These are phyloP conservation scores for Pseudogymnoascus sp. DNA, from an alignment of 2,329 filamentous ascomycete species.

Conservation along the genomic window DNA sequence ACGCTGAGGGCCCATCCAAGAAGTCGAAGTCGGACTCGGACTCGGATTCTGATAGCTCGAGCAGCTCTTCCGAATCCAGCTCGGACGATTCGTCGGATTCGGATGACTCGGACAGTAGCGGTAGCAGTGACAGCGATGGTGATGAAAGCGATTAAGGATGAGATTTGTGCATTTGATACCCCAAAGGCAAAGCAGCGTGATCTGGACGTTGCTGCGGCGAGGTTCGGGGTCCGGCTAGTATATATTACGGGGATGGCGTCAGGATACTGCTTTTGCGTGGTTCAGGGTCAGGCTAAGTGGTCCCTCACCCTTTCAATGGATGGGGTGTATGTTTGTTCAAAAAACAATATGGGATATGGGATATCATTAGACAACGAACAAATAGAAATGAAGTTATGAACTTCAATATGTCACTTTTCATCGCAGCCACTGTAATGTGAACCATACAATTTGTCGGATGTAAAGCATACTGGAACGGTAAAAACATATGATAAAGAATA, in stretches of 20 bases:
- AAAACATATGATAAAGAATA: not conserved
- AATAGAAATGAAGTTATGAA: not conserved
- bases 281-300: not conserved
- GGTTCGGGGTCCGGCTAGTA: too few species aligned
- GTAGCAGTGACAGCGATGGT: conserved; percentile 12
- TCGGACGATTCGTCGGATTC: conserved; percentile 16
- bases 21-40: not conserved
- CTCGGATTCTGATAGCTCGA: conserved; percentile 19
- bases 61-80: conserved; percentile 20
- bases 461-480: not conserved
- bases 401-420: not conserved
- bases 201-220: not conserved
- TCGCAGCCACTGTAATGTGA: not conserved
- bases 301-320: not conserved
- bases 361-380: not conserved
- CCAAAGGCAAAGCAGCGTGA: not conserved
- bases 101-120: conserved; percentile 18
- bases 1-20: not conserved
- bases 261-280: not conserved
- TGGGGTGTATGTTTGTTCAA: not conserved
- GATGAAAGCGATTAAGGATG: conserved; percentile 7
- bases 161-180: conserved; percentile 3
- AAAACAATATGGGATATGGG: not conserved
- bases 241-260: not conserved
- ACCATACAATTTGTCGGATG: not conserved